Percentiles rank a stretch among this genome's conserved stretches.
Conservation (phyloP, 352 stramenopile genomes). For the Phytophthora ohioensis region DNA sequence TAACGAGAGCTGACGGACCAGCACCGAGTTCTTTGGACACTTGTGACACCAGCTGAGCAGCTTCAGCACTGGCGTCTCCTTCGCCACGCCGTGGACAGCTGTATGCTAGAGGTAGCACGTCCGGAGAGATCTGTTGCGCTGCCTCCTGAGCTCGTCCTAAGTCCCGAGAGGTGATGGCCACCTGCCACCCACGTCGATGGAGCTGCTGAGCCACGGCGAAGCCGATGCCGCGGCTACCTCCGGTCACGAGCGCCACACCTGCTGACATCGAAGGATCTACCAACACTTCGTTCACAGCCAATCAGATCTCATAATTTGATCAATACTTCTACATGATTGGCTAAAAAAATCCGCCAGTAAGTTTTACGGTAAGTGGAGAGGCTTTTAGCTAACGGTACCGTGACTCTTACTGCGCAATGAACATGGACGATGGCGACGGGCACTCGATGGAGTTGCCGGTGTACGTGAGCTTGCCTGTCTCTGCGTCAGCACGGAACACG, state of each 20-base stretch:
- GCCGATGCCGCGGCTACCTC: conserved; percentile 83
- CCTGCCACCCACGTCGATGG: conserved; percentile 66
- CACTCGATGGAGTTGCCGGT: conserved; percentile 53
- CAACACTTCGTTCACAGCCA: neutral
- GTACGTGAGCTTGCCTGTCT: conserved; percentile 58
- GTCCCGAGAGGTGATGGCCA: conserved; percentile 79
- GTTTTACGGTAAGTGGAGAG: neutral
- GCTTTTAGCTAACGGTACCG: conserved; percentile 6
- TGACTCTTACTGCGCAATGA: conserved; percentile 38
- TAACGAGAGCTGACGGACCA: conserved; percentile 70
- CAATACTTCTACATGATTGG: too few species aligned
- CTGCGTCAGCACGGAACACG: conserved; percentile 60
- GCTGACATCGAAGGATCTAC: conserved; percentile 4
- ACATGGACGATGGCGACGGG: conserved; percentile 62
- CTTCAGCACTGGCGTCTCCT: conserved; percentile 32
- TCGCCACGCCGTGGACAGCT: conserved; percentile 47
- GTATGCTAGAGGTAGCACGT: conserved; percentile 71
- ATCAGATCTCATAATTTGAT: too few species aligned
- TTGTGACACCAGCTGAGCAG: conserved; percentile 51
- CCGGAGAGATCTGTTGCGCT: conserved; percentile 47
- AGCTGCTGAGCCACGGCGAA: conserved; percentile 77
- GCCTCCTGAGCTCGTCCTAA: conserved; percentile 61
- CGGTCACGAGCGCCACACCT: conserved; percentile 73
- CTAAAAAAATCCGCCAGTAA: too few species aligned
- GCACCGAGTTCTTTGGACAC: conserved; percentile 49